Conservation (phyloP, 495 filamentous ascomycete species). For the Talaromyces adpressus region DNA sequence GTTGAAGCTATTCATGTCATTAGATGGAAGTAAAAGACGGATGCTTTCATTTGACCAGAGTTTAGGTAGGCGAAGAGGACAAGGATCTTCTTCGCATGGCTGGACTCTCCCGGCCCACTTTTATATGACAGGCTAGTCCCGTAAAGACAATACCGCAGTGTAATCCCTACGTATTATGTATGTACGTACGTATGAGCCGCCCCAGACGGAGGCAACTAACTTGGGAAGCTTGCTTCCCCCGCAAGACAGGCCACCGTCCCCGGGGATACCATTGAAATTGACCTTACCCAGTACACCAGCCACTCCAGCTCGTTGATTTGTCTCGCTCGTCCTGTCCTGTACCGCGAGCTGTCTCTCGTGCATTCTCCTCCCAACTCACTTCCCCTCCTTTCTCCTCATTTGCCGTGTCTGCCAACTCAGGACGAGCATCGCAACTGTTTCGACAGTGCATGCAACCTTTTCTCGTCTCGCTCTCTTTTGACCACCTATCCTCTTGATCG, state of each 20-base stretch:
- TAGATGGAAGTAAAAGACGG: background rate
- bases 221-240: background rate
- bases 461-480: background rate
- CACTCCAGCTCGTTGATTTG: background rate
- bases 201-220: background rate
- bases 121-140: background rate
- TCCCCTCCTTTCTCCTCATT: background rate
- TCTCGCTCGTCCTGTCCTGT: background rate
- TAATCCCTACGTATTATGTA: background rate
- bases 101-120: background rate
- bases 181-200: background rate
- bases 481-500: background rate
- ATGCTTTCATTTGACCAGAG: background rate
- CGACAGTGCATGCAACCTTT: background rate
- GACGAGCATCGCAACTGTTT: background rate
- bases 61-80: background rate
- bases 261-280: background rate
- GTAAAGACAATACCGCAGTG: background rate
- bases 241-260: background rate
- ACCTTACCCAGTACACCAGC: background rate
- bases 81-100: background rate
- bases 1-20: background rate
- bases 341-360: background rate
- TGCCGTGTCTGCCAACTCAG: background rate
- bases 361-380: background rate